A percentile compares a stretch with the other conserved stretches of the same genome.
Evolutionary conservation across 2,329 filamentous ascomycete species (phyloP).

Genomic region (Didymella segeticola): DNA sequence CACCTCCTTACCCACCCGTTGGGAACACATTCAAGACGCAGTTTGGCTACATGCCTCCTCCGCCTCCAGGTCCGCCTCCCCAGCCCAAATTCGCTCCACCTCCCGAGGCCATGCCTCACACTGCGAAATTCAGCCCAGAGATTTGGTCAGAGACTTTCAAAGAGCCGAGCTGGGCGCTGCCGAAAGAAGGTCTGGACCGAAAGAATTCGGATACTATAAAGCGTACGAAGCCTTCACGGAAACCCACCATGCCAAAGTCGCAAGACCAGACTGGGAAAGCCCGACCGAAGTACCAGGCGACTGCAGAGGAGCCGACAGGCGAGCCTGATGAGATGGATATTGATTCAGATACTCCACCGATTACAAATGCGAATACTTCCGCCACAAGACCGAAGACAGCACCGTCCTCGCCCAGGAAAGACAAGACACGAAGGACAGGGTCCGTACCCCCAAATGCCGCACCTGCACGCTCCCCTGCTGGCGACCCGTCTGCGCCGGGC

Average conservation of each 20-base stretch:
- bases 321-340: constrained; percentile 58
- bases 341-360: constrained; percentile 46
- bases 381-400: constrained; percentile 14
- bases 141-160: constrained; percentile 54
- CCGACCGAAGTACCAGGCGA: constrained; percentile 41
- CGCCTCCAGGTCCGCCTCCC: constrained; percentile 38
- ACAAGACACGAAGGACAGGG: constrained; percentile 14
- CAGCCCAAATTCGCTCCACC: constrained; percentile 33
- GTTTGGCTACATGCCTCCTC: constrained; percentile 34
- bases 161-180: constrained; percentile 51
- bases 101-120: constrained; percentile 28
- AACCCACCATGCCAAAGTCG: constrained; percentile 40
- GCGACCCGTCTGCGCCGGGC: constrained; percentile 28
- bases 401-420: constrained; percentile 8
- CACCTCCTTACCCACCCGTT: background rate
- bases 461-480: constrained; percentile 24
- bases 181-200: constrained; percentile 42
- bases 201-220: constrained; percentile 37
- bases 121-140: constrained; percentile 51
- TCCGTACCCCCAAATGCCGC: constrained; percentile 11
- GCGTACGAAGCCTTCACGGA: constrained; percentile 38
- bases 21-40: constrained; percentile 16
- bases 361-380: constrained; percentile 18
- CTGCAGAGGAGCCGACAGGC: constrained; percentile 35
- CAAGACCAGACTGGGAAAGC: constrained; percentile 37